phyloP scores from a whole-genome alignment of 768 basidiomycete species.

The Boletus rubropictus region DNA sequence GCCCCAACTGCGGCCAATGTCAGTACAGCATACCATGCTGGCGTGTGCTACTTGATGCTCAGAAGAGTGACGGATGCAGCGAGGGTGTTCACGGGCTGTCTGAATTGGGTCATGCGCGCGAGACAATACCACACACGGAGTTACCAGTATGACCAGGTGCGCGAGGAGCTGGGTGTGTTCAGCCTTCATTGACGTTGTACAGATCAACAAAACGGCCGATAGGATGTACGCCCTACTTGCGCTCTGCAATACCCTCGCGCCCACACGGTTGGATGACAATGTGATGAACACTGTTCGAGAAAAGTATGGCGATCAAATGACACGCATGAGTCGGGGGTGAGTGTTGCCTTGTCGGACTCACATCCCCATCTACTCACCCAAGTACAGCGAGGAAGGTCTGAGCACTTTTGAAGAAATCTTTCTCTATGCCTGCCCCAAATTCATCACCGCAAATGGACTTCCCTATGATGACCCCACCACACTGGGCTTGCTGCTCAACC shows the following conservation, averaged over 20 bases:
- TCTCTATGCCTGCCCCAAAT: slow-evolving; percentile 92
- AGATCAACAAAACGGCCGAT: slow-evolving; percentile 98
- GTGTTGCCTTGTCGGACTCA: slow-evolving; percentile 24
- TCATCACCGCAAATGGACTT: slow-evolving; percentile 91
- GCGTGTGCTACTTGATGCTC: slow-evolving; percentile 95
- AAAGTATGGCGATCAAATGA: slow-evolving; percentile 85
- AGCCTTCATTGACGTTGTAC: not conserved
- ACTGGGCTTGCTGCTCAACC: slow-evolving; percentile 46
- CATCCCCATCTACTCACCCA: not conserved
- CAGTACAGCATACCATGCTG: slow-evolving; percentile 90
- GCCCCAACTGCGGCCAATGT: slow-evolving; percentile 97
- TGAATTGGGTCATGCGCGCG: slow-evolving; percentile 95
- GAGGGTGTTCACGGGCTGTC: slow-evolving; percentile 84
- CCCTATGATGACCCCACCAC: slow-evolving; percentile 79
- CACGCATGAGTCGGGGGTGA: slow-evolving; percentile 80
- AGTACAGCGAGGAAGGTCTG: slow-evolving; percentile 58
- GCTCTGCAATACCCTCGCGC: slow-evolving; percentile 88
- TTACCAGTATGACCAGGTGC: slow-evolving; percentile 92
- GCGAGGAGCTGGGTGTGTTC: slow-evolving; percentile 3
- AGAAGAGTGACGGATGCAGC: slow-evolving; percentile 93
- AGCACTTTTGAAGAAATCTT: slow-evolving; percentile 55
- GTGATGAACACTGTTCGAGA: slow-evolving; percentile 92
- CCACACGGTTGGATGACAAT: slow-evolving; percentile 89
- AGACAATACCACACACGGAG: slow-evolving; percentile 94
- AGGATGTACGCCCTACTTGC: slow-evolving; percentile 96